Base-by-base conservation (phyloP, 192 early-diverging fungal species). In the Linnemannia schmuckeri region DNA sequence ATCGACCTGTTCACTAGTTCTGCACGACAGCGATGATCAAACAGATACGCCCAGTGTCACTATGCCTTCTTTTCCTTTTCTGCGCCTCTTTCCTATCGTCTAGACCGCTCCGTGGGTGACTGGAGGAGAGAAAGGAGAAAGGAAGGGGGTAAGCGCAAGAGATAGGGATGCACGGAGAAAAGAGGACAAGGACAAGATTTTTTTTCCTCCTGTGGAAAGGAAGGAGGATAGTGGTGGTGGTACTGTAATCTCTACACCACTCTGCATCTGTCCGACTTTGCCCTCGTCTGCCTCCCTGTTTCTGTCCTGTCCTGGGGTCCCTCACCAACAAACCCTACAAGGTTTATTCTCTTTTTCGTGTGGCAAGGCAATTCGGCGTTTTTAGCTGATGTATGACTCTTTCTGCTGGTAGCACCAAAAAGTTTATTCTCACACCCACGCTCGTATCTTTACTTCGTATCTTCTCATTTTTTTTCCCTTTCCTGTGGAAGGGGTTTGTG, bases 331-430 rank as follows among this genome's bases (percentile, higher is more conserved):
- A 57, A 27, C 30, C 24, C 10, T 33, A 30, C 61, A 66, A 66
- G 61, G 30, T 66, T 66, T 12, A 20, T 52, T 52, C 20, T 52
- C 20, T 52, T 52, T n/a, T 66, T 66, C 55, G 61, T 66, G 61
- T 33, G 9, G 30, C 61, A 61, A 33, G 77, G 77, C 77, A 24
- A 78, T 78, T 78, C 77, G 77, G 77, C 77, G 33, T 66, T 77
- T 77, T 77, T 77, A 13, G 42, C 44, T 9, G 57, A 2, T 49
- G 15, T 77, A 69, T 77, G 76, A 77, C 76, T 77, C 76, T 77
- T 66, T 4, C 12, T 33, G n/a, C 13, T 66, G 9, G 27, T 66
- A 0, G 61, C 27, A 66, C 9, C 1, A 33, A 63, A 41, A 57
- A 41, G 27, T 63, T 41, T 76, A 63, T 18, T 63, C 30, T 33